Evolutionary conservation across 2,329 filamentous ascomycete species (phyloP), one percentile per base, ranked within the genome.

Genomic region (Fusarium papillatum): DNA sequence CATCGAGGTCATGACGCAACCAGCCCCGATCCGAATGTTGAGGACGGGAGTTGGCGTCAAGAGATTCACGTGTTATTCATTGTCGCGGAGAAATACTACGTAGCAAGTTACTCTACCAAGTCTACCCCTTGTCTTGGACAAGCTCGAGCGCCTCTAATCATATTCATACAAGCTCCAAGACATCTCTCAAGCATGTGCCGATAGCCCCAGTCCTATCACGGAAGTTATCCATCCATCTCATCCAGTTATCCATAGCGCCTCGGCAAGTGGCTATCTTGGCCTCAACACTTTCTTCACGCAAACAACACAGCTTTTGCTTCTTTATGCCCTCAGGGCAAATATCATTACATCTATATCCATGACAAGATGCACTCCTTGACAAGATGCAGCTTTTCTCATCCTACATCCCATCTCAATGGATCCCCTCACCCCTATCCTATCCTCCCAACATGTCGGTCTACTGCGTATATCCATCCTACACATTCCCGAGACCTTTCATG

Each of bases 1-100:
- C 64, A 71, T 71, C 46, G 11, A 67, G 17, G 41, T 74, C 74
- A 72, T 76, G 74, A 76, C 74, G 74, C 74, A 76, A 76, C 61
- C 74, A 69, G 68, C 39, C 57, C 17, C 38, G 64, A 55, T 57
- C 53, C 19, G 31, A 57, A 57, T 57, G 53, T 57, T 55, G 50
- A 55, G 50, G 17, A 55, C 26, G 50, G 50, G 50, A 55, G 50
- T 55, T 31, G 50, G 53, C 53, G 53, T 57, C 29, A 7, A 57
- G 17, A 57, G 29, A 60, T 60, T 60, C 57, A 60, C 57, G 57
- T 57, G 53, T 22, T 2, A 57, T 57, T 34, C 53, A 34, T 55
- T 57, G 7, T 57, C 29, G 29, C 19, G 13, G 29, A 22, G 7
- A 57, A 34, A 57, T 57, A 36, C 48, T 29, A 53, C 48, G 48